Evolutionary conservation across 1,284 basidiomycete species (phyloP).

Genomic region (Malassezia japonica): DNA sequence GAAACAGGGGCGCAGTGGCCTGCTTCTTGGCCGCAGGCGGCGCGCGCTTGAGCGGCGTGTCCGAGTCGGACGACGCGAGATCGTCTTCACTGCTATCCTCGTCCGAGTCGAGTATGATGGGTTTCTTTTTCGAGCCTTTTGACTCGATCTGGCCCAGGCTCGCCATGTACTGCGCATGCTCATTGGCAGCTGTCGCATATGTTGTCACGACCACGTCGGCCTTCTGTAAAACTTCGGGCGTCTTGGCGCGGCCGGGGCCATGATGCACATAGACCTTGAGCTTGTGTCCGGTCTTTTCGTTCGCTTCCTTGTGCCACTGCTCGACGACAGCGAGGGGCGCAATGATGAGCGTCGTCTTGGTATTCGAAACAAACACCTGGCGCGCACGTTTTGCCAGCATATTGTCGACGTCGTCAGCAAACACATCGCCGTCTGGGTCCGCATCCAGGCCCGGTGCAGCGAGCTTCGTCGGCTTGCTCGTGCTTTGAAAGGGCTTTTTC

Average conservation of each 20-base stretch:
- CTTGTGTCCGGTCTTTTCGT: constrained; percentile 58
- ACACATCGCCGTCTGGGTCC: not conserved
- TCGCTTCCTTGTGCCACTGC: constrained; percentile 82
- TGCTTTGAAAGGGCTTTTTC: no score
- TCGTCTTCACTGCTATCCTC: constrained; percentile 33
- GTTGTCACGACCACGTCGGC: constrained; percentile 42
- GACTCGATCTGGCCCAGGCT: not conserved
- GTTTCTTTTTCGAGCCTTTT: constrained; percentile 32
- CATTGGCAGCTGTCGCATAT: constrained; percentile 34
- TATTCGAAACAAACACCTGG: constrained; percentile 4
- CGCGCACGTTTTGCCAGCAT: constrained; percentile 4
- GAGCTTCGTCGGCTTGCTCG: no score
- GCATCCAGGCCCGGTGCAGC: no score
- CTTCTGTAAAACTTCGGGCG: not conserved
- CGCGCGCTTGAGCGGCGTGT: not conserved
- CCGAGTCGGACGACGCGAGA: not conserved
- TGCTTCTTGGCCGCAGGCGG: not conserved
- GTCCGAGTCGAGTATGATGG: constrained; percentile 50
- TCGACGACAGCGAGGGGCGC: constrained; percentile 61
- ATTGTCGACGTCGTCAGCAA: not conserved
- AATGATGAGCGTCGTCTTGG: constrained; percentile 37
- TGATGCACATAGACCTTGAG: constrained; percentile 42
- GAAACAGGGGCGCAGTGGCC: constrained; percentile 58
- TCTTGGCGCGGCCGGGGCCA: constrained; percentile 29
- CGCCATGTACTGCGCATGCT: constrained; percentile 22